Evolutionary conservation across 768 basidiomycete species (phyloP).

Genomic region (Royoungia palumana): DNA sequence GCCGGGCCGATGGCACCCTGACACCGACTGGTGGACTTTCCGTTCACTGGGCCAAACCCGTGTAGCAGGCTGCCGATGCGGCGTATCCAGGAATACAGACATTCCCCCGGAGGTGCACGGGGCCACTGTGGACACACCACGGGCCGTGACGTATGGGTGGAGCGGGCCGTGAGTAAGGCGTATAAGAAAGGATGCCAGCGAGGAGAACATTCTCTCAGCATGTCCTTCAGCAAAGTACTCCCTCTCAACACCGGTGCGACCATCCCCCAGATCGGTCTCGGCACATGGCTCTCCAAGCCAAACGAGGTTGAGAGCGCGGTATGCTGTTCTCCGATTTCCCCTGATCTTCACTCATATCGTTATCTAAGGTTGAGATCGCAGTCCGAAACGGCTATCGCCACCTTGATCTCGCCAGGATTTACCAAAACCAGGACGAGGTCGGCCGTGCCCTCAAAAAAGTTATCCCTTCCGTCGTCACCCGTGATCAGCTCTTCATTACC

Average conservation of each 20-base stretch:
- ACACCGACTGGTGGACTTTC: too few species aligned
- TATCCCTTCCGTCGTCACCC: conserved; percentile 71
- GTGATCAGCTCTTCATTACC: conserved; percentile 79
- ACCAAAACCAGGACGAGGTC: conserved; percentile 77
- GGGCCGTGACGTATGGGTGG: too few species aligned
- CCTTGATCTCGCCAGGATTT: conserved; percentile 79
- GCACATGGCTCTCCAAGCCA: conserved; percentile 77
- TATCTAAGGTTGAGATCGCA: conserved; percentile 66
- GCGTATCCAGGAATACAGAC: too few species aligned
- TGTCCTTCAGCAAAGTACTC: conserved; percentile 42
- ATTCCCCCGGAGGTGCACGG: too few species aligned
- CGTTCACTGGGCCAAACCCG: too few species aligned
- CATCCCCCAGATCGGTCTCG: conserved; percentile 78
- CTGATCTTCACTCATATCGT: not conserved
- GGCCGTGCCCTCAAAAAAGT: conserved; percentile 73
- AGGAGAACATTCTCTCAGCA: conserved; percentile 9
- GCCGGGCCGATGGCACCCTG: too few species aligned
- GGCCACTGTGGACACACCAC: too few species aligned
- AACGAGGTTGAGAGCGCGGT: conserved; percentile 75
- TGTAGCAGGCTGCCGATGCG: too few species aligned
- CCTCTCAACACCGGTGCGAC: conserved; percentile 45
- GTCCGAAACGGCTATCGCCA: conserved; percentile 77
- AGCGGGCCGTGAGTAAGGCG: too few species aligned
- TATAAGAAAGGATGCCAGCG: not conserved
- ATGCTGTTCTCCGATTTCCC: conserved; percentile 14